Evolutionary conservation across 148 eudicot species (phyloP).

Genomic region (Heliosperma pusillum): DNA sequence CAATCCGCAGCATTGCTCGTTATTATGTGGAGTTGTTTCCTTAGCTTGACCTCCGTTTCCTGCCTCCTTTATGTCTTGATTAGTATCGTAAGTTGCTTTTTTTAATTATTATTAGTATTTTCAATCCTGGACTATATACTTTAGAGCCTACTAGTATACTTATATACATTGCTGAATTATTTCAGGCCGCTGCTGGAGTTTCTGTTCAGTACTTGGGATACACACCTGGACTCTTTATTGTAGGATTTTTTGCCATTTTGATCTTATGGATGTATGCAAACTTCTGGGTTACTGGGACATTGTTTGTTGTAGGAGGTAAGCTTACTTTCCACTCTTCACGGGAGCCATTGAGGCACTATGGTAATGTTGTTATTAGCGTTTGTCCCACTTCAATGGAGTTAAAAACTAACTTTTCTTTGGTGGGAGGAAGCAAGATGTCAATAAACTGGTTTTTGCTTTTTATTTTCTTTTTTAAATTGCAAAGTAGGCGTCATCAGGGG

Average conservation of each 20-base stretch:
- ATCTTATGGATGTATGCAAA: slow-evolving; percentile 96
- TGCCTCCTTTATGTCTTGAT: slow-evolving; percentile 75
- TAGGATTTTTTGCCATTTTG: slow-evolving; percentile 86
- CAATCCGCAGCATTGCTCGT: slow-evolving; percentile 82
- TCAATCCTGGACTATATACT: no score
- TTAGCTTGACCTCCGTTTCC: slow-evolving; percentile 93
- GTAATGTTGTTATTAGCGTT: neutral
- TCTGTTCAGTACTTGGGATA: slow-evolving; percentile 90
- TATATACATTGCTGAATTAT: slow-evolving; percentile 26
- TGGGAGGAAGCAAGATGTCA: no score
- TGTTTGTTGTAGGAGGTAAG: slow-evolving; percentile 94
- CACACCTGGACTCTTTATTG: slow-evolving; percentile 94
- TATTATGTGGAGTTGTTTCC: slow-evolving; percentile 94
- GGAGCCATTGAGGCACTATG: no score
- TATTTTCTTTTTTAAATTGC: no score
- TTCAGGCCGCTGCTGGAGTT: slow-evolving; percentile 91
- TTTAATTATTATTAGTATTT: no score
- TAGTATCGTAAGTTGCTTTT: slow-evolving; percentile 56
- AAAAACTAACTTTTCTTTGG: neutral
- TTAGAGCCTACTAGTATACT: neutral
- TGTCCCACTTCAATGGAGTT: neutral
- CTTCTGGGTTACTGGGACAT: slow-evolving; percentile 90
- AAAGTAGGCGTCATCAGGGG: no score
- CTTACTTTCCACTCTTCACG: slow-evolving; percentile 9
- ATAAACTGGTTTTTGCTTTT: no score